Percentiles rank a stretch among this genome's conserved stretches.
These are phyloP conservation scores for Spatholobus suberectus DNA, from an alignment of 306 rosid species.

Conservation along the genomic window DNA sequence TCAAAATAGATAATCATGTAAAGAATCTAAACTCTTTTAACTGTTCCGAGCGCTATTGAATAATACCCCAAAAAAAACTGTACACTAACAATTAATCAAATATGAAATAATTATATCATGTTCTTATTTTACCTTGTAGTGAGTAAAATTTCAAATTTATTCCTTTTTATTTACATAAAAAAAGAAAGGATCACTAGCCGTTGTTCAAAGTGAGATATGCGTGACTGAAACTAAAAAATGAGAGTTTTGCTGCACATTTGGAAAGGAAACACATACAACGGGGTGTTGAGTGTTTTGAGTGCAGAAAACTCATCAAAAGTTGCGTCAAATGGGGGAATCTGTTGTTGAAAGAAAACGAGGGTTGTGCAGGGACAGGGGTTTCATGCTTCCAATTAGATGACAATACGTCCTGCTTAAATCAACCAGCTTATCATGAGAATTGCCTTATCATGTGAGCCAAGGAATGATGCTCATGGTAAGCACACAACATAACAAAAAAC, in stretches of 20 bases:
- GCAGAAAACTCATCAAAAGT: neutral
- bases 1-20: no score
- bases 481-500: neutral
- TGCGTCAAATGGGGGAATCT: conserved; percentile 14
- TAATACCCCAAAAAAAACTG: no score
- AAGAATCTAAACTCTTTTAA: no score
- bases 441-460: conserved; percentile 19
- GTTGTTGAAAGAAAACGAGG: conserved; percentile 1
- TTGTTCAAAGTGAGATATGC: conserved; percentile 15
- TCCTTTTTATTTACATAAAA: no score
- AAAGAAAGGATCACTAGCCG: neutral
- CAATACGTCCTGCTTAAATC: conserved; percentile 31
- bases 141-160: neutral
- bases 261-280: neutral
- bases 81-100: no score
- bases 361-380: neutral
- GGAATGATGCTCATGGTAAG: neutral
- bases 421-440: no score
- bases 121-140: no score
- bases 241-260: neutral
- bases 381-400: conserved; percentile 28
- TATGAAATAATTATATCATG: no score
- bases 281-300: neutral
- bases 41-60: no score
- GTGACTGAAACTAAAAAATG: conserved; percentile 4